A percentile compares a stretch with the other conserved stretches of the same genome.
Conservation (phyloP, 208 protist genomes). For the Leishmania gerbilli region DNA sequence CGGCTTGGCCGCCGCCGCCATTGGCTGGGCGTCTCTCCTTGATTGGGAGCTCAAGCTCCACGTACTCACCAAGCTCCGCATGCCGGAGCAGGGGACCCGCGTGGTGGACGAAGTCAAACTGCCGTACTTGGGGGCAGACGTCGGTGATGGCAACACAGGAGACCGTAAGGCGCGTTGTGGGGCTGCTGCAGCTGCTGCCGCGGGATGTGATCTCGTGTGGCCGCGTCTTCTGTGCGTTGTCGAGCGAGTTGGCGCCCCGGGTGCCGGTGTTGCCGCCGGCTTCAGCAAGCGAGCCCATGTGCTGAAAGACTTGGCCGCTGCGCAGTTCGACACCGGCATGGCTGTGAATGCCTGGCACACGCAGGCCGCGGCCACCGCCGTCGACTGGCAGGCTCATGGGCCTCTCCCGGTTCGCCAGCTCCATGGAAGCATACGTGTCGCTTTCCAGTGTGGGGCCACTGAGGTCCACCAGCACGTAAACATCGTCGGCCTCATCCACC, state of each 20-base stretch:
- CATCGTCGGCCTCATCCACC: slow-evolving; percentile 59
- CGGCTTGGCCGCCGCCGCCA: not conserved
- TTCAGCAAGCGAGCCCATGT: slow-evolving; percentile 3
- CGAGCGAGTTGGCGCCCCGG: slow-evolving; percentile 23
- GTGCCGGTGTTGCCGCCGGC: not conserved
- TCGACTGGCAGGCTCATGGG: slow-evolving; percentile 43
- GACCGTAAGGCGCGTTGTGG: slow-evolving; percentile 23
- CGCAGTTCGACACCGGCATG: slow-evolving; percentile 29
- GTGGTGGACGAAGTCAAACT: slow-evolving; percentile 53
- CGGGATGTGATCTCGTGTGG: not conserved
- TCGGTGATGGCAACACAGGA: slow-evolving; percentile 36
- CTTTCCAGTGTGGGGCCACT: slow-evolving; percentile 57
- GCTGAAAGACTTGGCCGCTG: slow-evolving; percentile 68
- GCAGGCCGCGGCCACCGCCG: slow-evolving; percentile 9
- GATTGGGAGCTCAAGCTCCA: slow-evolving; percentile 68
- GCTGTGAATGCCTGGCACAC: slow-evolving; percentile 47
- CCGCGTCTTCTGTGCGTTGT: slow-evolving; percentile 3
- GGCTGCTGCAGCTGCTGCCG: not conserved
- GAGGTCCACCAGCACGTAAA: slow-evolving; percentile 69
- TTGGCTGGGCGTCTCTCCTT: slow-evolving; percentile 10
- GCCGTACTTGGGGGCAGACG: slow-evolving; percentile 52
- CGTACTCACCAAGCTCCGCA: slow-evolving; percentile 60
- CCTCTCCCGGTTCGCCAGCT: slow-evolving; percentile 65
- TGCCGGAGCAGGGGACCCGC: slow-evolving; percentile 32
- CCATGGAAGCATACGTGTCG: slow-evolving; percentile 80